These are phyloP conservation scores for Phialophora macrospora DNA, from an alignment of 2,329 filamentous ascomycete species.

Conservation along the genomic window DNA sequence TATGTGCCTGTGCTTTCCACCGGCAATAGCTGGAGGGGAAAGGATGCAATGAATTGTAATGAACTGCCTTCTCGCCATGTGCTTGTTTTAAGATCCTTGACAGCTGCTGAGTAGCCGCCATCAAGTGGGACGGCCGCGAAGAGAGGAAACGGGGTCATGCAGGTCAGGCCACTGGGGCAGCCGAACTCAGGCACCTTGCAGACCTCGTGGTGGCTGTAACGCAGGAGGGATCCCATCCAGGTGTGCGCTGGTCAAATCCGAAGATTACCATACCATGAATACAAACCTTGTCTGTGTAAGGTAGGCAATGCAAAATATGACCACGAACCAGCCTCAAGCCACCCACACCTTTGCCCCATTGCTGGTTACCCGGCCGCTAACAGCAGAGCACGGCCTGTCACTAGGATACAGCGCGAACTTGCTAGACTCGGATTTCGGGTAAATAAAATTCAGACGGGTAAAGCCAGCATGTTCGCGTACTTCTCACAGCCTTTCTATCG, in stretches of 20 bases:
- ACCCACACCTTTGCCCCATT: not conserved
- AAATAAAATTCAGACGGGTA: not conserved
- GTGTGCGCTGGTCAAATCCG: not conserved
- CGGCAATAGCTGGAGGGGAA: not conserved
- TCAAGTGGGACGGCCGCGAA: slow-evolving; percentile 5
- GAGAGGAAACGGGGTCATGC: slow-evolving; percentile 3
- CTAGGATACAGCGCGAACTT: not conserved
- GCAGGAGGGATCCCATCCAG: slow-evolving; percentile 3
- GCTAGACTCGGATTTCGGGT: not conserved
- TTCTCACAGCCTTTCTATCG: not conserved
- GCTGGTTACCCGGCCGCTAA: not conserved
- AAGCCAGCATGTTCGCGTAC: not conserved
- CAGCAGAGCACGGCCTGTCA: not conserved
- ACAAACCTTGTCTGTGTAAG: not conserved
- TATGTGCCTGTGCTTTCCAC: not conserved
- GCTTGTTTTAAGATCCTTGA: not conserved
- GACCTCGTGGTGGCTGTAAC: slow-evolving; percentile 1
- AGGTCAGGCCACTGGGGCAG: slow-evolving; percentile 14
- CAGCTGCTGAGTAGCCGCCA: slow-evolving; percentile 1
- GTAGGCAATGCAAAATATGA: not conserved
- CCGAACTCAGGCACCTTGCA: not conserved
- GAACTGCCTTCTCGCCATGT: not conserved
- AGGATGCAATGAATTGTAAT: not conserved
- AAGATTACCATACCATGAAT: slow-evolving; percentile 1
- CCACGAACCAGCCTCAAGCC: not conserved